phyloP scores from a whole-genome alignment of 1,284 basidiomycete species.

The Cutaneotrichosporon cyanovorans region DNA sequence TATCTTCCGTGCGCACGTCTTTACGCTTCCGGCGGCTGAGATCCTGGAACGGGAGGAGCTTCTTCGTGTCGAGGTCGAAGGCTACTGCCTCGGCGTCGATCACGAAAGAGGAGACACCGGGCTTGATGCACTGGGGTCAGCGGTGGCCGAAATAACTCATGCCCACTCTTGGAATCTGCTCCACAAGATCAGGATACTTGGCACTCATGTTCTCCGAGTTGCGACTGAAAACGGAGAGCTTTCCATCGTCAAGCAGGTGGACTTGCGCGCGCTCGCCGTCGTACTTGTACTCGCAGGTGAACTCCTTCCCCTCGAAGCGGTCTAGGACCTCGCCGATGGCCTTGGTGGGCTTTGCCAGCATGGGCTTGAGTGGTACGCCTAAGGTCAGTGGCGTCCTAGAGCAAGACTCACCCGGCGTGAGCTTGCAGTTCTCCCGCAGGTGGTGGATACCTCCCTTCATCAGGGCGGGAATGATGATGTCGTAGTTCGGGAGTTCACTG shows the following conservation, averaged over 20 bases:
- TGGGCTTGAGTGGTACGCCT: constrained; percentile 89
- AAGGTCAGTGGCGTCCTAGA: background rate
- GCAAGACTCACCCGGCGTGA: constrained; percentile 66
- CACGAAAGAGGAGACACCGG: constrained; percentile 67
- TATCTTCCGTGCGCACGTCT: constrained; percentile 61
- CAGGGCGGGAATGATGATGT: constrained; percentile 86
- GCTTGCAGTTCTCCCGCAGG: constrained; percentile 69
- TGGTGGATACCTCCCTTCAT: constrained; percentile 69
- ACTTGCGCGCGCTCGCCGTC: constrained; percentile 97
- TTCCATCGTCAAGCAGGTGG: constrained; percentile 71
- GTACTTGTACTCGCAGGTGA: constrained; percentile 99
- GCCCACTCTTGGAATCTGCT: constrained; percentile 68
- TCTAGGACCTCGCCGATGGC: constrained; percentile 98
- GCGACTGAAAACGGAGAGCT: constrained; percentile 81
- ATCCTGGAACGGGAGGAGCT: constrained; percentile 73
- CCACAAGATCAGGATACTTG: constrained; percentile 95
- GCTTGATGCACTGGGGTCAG: constrained; percentile 66
- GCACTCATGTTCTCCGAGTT: constrained; percentile 99
- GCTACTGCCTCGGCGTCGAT: constrained; percentile 78
- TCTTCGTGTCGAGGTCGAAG: constrained; percentile 59
- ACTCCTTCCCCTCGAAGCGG: constrained; percentile 87
- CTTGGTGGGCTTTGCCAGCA: constrained; percentile 99
- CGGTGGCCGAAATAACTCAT: background rate
- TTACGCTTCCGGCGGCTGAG: constrained; percentile 78
- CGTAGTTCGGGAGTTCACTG: constrained; percentile 91